Evolutionary conservation across 306 rosid species (phyloP), one percentile per base, ranked within the genome.

Genomic region (Casuarina equisetifolia): DNA sequence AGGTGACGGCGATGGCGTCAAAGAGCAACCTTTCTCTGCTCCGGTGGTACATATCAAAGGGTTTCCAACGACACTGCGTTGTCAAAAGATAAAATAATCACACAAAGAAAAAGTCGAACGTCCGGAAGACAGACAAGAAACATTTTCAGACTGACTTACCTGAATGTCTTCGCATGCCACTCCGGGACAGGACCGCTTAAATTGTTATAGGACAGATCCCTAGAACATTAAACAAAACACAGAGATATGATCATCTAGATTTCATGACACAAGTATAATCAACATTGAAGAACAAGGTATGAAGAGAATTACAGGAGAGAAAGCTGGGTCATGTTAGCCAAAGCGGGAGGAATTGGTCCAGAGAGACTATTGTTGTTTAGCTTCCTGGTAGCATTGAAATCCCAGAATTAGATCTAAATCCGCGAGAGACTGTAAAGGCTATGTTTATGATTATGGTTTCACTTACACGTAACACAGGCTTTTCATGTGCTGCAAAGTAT

Each of bases 161-260:
- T 91, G 91, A 88, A 92, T 77, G 98, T 86, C 82, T 89, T 96
- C 46, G 91, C 90, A 55, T 85, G 80, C 68, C 90, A 80, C 77
- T 11, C 81, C 42, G 99, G 99, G 10, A 96, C 88, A 44, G 94
- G 94, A 80, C 90, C 97, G 72, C 92, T 92, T 74, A 96, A 83
- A 81, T 93, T 96, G 80, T 96, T 96, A 68, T 78, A 84, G 35
- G 99, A 91, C 63, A 96, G 81, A 76, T 96, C 99, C 89, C 99
- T 96, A 79, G 16, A 84, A 74, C 79, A 79, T 61, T 45, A 78
- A 76, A 19, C 53, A 76, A 58, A 17, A 50, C 51, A 44, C 43
- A 63, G 61, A 76, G 51, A 72, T 61, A 50, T 52, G 73, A 74
- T 67, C 75, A 40, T 46, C 44, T 71, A 48, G 74, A 59, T 5